Base-by-base conservation (phyloP, 495 filamentous ascomycete species). In the Copromyces sp. region DNA sequence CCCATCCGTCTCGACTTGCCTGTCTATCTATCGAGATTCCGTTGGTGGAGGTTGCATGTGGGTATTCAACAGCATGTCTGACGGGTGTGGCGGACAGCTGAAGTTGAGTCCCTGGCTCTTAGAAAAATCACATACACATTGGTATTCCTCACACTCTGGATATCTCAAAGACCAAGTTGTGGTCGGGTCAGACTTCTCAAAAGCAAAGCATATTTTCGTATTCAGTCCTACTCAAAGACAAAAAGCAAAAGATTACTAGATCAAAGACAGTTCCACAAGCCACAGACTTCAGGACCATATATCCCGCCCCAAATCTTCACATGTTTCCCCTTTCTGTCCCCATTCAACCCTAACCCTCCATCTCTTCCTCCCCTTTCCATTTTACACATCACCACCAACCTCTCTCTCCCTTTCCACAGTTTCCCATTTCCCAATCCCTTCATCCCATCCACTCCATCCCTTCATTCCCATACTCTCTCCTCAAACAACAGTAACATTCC, bases 401-500 rank as follows among this genome's bases (percentile, higher is more conserved):
- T 17, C 20, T 29, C 9, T 0, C 47, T 59, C 24, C 20, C 20
- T 35, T 17, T 35, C 29, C 12, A 3, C 29, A 11, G 9, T 47
- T 47, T 45, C 4, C 16, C 44, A 9, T 59, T 61, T 16, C 2
- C 9, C 20, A 9, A 14, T 59, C 24, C 24, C 47, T 16, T 59
- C 47, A 16, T 53, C 11, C 17, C 17, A 9, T 40, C 39, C 39
- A 40, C 39, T 8, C 4, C 39, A 40, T 20, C 11, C 47, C 20
- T 24, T 14, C 3, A 4, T 14, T 0, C 47, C 3, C 11, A 0
- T 29, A 4, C 5, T 6, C 12, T 16, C 45, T 24, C 9, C 9
- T 17, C 0, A 65, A 3, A 65, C 53, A 5, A 65, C 53, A 16
- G 71, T 72, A 1, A 77, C 76, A 68, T 77, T 77, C n/a, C 65